Percentiles rank a stretch among this genome's conserved stretches.
Evolutionary conservation across 1,284 basidiomycete genomes (phyloP).

Genomic region (Trichosporon faecale): DNA sequence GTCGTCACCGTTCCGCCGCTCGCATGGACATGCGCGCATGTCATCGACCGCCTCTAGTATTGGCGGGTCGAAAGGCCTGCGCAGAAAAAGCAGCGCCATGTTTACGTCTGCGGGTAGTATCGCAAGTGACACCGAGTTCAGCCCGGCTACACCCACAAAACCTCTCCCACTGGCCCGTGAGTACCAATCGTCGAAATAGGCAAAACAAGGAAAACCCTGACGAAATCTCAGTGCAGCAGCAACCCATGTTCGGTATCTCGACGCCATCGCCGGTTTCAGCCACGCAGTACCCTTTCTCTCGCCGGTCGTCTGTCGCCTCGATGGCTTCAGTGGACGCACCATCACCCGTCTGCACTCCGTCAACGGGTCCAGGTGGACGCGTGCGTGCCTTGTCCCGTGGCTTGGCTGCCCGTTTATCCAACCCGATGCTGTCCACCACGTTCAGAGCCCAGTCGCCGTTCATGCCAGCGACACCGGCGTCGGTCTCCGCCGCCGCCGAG

Average conservation of each 20-base stretch:
- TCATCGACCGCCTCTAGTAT: slow-evolving; percentile 27
- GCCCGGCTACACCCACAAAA: slow-evolving; percentile 45
- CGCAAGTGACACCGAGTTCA: slow-evolving; percentile 26
- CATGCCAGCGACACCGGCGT: slow-evolving; percentile 14
- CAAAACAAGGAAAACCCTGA: not conserved
- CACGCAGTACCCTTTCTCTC: slow-evolving; percentile 39
- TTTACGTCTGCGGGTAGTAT: slow-evolving; percentile 45
- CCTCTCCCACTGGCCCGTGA: slow-evolving; percentile 28
- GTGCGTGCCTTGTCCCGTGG: slow-evolving; percentile 22
- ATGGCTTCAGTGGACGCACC: slow-evolving; percentile 9
- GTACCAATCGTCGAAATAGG: slow-evolving; percentile 11
- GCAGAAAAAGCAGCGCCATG: slow-evolving; percentile 49
- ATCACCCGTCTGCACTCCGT: slow-evolving; percentile 13
- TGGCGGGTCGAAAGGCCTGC: slow-evolving; percentile 38
- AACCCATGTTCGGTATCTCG: slow-evolving; percentile 29
- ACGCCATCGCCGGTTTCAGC: slow-evolving; percentile 38
- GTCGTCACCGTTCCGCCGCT: slow-evolving; percentile 16
- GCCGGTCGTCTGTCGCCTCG: slow-evolving; percentile 24
- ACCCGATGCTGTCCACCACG: slow-evolving; percentile 46
- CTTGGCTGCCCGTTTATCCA: slow-evolving; percentile 44
- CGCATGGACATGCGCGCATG: slow-evolving; percentile 17
- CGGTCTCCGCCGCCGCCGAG: slow-evolving; percentile 15
- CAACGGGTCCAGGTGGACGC: slow-evolving; percentile 3
- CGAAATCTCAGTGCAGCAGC: slow-evolving; percentile 19
- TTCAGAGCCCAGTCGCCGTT: slow-evolving; percentile 27